Conservation (phyloP, 768 basidiomycete species). For the Sutorius australiensis region DNA sequence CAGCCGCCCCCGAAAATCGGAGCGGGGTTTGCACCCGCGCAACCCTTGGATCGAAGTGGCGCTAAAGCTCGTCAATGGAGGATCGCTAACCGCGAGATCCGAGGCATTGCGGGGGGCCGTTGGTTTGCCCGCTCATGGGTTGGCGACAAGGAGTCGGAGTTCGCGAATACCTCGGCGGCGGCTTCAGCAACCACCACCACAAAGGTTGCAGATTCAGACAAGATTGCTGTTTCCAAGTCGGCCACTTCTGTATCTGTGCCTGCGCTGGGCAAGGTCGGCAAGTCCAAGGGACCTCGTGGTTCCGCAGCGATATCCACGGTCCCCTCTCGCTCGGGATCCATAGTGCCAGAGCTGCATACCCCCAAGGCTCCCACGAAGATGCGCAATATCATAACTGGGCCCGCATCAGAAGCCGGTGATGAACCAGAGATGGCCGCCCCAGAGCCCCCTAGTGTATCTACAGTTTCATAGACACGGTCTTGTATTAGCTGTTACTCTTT, state of each 20-base stretch:
- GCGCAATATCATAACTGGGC: conserved; percentile 55
- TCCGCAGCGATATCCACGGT: conserved; percentile 46
- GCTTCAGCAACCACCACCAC: conserved; percentile 26
- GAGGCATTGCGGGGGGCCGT: conserved; percentile 78
- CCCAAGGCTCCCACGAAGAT: conserved; percentile 61
- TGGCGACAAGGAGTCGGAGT: conserved; percentile 77
- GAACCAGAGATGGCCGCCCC: conserved; percentile 41
- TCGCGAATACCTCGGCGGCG: conserved; percentile 38
- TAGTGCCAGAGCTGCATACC: conserved; percentile 42
- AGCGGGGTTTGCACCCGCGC: conserved; percentile 63
- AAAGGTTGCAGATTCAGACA: conserved; percentile 28
- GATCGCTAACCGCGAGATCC: conserved; percentile 67
- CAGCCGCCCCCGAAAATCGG: conserved; percentile 75
- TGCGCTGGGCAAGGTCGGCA: conserved; percentile 38
- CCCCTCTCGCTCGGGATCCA: conserved; percentile 57
- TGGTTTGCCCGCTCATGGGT: conserved; percentile 83
- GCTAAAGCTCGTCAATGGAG: conserved; percentile 71
- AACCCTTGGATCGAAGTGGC: conserved; percentile 62
- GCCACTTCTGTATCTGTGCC: conserved; percentile 48
- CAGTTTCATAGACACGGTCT: conserved; percentile 13
- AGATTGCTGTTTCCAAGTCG: conserved; percentile 34
- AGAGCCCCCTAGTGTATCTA: conserved; percentile 18
- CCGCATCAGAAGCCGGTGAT: conserved; percentile 46
- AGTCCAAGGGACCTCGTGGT: conserved; percentile 36
- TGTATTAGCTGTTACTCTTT: conserved; percentile 6